Base-by-base conservation (phyloP, 805 yeast genomes). In the Candida caryicola region DNA sequence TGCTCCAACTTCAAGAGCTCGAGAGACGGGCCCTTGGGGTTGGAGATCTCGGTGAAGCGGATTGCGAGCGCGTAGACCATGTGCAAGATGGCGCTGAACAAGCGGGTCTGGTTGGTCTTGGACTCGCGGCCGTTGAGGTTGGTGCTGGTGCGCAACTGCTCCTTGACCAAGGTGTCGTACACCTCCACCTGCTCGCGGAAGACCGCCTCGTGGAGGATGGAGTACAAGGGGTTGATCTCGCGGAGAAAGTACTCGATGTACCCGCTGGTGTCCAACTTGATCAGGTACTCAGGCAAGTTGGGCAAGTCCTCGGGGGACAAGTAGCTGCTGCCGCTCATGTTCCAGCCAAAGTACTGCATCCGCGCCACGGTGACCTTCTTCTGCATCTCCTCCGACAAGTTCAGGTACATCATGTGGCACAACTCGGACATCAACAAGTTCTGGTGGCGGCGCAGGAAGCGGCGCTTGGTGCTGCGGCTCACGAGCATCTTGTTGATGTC, bases 301-400 rank as follows among this genome's bases (percentile, higher is more conserved):
- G 74, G 74, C 27, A 69, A 46, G 9, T 40, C 45, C 19, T 63
- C 66, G 3, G 59, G 51, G 18, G 43, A 41, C 14, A 77, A 44
- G 49, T 76, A 80, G 48, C 71, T 73, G 19, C 69, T 69, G 1
- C 85, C 85, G n/a, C 73, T 63, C 75, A 79, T 60, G 51, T 80
- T 80, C 84, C 85, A 80, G 12, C 82, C 84, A 48, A 76, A 80
- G 35, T 69, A 73, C 50, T 80, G 82, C n/a, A 69, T 61, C 32
- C 84, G 55, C 4, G 84, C 84, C n/a, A 73, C 43, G 9, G 57
- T 49, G 10, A 77, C 62, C 12, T 59, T 51, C 16, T 54, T 46
- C 33, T 59, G 56, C 39, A 60, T 57, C 13, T 64, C 62, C 4
- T 57, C 57, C 6, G 60, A 46, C 7, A 77, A 57, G 26, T 62